A percentile compares a stretch with the other conserved stretches of the same genome.
phyloP scores from a whole-genome alignment of 768 basidiomycete species.

The Mrakia gelida region DNA sequence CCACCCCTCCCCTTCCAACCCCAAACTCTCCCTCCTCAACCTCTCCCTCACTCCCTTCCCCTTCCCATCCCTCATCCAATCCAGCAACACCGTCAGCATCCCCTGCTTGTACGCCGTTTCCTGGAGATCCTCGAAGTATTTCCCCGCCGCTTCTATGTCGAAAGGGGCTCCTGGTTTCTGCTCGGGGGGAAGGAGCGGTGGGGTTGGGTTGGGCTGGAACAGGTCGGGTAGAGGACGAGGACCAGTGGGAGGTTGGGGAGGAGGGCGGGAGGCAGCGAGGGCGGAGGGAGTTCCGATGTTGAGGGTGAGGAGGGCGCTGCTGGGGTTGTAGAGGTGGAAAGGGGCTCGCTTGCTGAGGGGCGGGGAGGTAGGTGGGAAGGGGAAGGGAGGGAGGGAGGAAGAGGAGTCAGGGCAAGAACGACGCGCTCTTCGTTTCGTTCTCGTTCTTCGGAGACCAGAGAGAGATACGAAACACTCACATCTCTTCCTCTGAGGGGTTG shows the following conservation, averaged over 20 bases:
- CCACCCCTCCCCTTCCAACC: background rate
- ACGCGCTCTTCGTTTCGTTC: background rate
- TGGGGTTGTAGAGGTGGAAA: background rate
- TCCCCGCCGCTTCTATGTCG: too few species aligned
- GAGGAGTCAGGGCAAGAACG: background rate
- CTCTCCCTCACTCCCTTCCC: background rate
- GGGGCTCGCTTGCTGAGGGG: background rate
- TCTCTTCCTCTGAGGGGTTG: background rate
- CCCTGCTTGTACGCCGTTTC: too few species aligned
- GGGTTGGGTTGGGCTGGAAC: too few species aligned
- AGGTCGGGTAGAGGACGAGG: too few species aligned
- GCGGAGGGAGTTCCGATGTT: background rate
- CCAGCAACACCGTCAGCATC: background rate
- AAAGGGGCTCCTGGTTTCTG: too few species aligned
- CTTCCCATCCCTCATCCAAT: background rate
- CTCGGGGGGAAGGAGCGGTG: too few species aligned
- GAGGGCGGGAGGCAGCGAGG: too few species aligned
- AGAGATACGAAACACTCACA: background rate
- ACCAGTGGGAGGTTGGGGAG: too few species aligned
- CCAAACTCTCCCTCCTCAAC: background rate
- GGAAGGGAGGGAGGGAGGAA: background rate
- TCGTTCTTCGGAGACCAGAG: background rate
- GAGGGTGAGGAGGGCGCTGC: background rate
- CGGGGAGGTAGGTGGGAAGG: background rate
- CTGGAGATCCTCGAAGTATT: too few species aligned